Base-by-base conservation (phyloP, 2,329 filamentous ascomycete species). In the Beauveria bassiana region DNA sequence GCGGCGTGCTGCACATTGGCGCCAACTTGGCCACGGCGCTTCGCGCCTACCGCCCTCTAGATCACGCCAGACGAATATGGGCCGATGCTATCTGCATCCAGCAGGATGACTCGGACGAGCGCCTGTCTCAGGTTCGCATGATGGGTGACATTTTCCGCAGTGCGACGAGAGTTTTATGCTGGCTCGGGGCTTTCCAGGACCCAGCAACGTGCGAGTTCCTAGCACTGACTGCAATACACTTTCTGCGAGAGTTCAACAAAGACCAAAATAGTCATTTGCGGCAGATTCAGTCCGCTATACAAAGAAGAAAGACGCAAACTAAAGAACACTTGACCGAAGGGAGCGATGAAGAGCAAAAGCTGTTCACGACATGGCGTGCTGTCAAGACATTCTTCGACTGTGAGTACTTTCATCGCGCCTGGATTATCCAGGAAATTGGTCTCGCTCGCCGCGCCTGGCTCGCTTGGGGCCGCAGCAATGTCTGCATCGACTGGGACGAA, bases 351-450 rank as follows among this genome's bases (percentile, higher is more conserved):
- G 55, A 42, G 10, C 45, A 42, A 9, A 6, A 2, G 4, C 5
- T 54, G 9, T 20, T 54, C 26, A n/a, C 46, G 5, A 40, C 18
- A 5, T 62, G 59, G 59, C 38, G 50, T n/a, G 47, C 22, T 20
- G 50, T 65, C 38, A 64, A 65, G 16, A 38, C 47, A 2, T 65
- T 66, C 34, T 67, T 66, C 43, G 59, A 61, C 10, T 22, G 46
- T 26, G 62, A 65, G 28, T 67, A 65, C 61, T 65, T 64, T 6
- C 65, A 64, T 10, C 64, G 66, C n/a, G 65, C 64, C 3, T 67
- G 66, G 66, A 66, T 65, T 18, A 64, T 67, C 9, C 65, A 66
- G 26, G 66, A 67, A 31, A 63, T 64, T n/a, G 64, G 63, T 22
- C 47, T 66, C 4, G 65, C 64, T 3, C 46, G 52, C 47, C 40